A percentile compares a stretch with the other conserved stretches of the same genome.
Evolutionary conservation across 768 basidiomycete genomes (phyloP).

Genomic region (Roridomyces roridus): DNA sequence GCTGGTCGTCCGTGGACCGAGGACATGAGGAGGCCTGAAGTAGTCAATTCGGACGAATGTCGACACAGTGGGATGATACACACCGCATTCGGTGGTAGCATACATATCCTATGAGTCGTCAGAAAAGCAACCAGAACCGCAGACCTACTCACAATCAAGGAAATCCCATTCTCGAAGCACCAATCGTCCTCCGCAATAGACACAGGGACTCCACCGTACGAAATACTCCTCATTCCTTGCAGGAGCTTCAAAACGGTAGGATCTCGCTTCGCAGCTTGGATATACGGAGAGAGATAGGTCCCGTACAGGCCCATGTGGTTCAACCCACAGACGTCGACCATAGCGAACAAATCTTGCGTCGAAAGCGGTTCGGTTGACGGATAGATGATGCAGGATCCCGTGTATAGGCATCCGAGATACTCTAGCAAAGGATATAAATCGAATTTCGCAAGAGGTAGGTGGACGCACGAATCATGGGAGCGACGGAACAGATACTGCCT

Average conservation of each 20-base stretch:
- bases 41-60: background rate
- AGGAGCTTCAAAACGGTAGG: constrained; percentile 5
- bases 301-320: constrained; percentile 10
- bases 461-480: constrained; percentile 6
- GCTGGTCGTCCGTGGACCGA: constrained; percentile 6
- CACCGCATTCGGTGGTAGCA: constrained; percentile 5
- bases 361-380: constrained; percentile 4
- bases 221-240: constrained; percentile 12
- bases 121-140: background rate
- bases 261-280: constrained; percentile 11
- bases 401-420: constrained; percentile 9
- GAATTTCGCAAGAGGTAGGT: background rate
- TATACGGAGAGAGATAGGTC: constrained; percentile 10
- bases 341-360: constrained; percentile 4
- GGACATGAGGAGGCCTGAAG: constrained; percentile 7
- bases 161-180: constrained; percentile 8
- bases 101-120: constrained; percentile 6
- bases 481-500: constrained; percentile 7
- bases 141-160: constrained; percentile 1
- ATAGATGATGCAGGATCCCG: constrained; percentile 6
- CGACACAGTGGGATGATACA: background rate
- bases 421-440: background rate
- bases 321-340: constrained; percentile 6
- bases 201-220: constrained; percentile 9
- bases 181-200: constrained; percentile 10